Base-by-base conservation (phyloP, 495 filamentous ascomycete genomes). In the Podospora comata region DNA sequence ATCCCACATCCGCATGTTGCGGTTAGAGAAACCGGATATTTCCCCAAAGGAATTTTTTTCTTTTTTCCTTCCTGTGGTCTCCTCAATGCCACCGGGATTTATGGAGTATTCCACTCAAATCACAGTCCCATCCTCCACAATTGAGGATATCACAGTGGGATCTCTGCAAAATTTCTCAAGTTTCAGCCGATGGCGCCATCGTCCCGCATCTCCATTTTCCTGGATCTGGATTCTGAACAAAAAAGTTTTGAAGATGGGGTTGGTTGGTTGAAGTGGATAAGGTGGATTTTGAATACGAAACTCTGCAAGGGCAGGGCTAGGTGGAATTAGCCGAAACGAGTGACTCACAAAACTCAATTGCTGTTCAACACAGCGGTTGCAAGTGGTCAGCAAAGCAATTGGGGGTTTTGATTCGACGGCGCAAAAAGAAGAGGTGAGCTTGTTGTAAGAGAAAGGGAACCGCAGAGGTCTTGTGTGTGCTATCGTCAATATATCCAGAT, bases 301-400 rank as follows among this genome's bases (percentile, higher is more conserved):
- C 39, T 13, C 55, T 58, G 55, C 55, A 58, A 58, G 55, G 55
- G n/a, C 55, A 19, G 6, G 55, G n/a, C n/a, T 15, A 58, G n/a
- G 39, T 48, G 55, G 55, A 19, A 13, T 58, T 58, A 19, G 23
- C n/a, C n/a, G n/a, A 58, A 26, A 5, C n/a, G 19, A 67, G 55
- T 75, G 74, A 75, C 57, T 75, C 74, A 75, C 68, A 71, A 71
- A 72, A 74, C 73, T 73, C 69, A 75, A 75, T 75, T 75, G 68
- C 73, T 62, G 30, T 32, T 32, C 60, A 32, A 32, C 23, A 23
- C 23, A 23, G 1, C 23, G 15, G 39, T 48, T 7, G 26, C 44
- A n/a, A n/a, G 5, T 55, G 30, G 64, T 30, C 39, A 56, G 28
- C 57, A 58, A 58, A 58, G 65, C 68, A 74, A 76, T 76, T 76